Evolutionary conservation across 2,329 filamentous ascomycete species (phyloP), one percentile per base, ranked within the genome.

Genomic region (Clarireedia hainanense): DNA sequence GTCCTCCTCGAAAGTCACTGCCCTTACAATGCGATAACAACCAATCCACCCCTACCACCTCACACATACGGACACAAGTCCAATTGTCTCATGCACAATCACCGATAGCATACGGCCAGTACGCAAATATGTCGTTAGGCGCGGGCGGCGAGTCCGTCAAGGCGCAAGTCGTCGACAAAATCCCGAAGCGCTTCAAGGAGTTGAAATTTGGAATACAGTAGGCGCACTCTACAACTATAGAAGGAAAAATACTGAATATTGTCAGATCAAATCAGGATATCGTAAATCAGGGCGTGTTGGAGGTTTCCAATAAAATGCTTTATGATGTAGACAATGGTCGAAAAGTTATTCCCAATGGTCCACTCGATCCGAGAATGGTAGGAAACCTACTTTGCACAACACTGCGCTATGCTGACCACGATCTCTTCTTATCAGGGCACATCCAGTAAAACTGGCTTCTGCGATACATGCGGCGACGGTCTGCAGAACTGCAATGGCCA

Each of bases 161-260:
- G 79, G 84, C 90, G 76, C 91, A 96, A 80, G 86, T 96, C 70
- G 81, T 90, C 53, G 91, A 96, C 73, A 85, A 85, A 69, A 80
- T 89, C 56, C 92, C 92, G 36, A 95, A 95, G 76, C 87, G 89
- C 67, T 95, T 96, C 76, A 91, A 87, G 71, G 87, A 91, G 69
- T 81, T 97, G 70, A 91, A 95, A 69, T 97, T 97, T 72, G 92
- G 92, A 68, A 89, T 97, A 60, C 83, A 95, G 85, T 91, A 75
- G 64, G 80, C 67, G 17, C 39, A 6, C 39, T 10, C 15, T 42
- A 47, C 52, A 6, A 20, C 20, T 20, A 49, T 34, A 43, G 14
- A 34, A 34, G 30, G 14, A 24, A 26, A 34, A 46, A 39, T 60
- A 58, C 56, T 67, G 56, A 69, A 65, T 47, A 56, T 52, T 56